These are phyloP conservation scores for Erodium texanum DNA, from an alignment of 441 rosid species.

Conservation along the genomic window DNA sequence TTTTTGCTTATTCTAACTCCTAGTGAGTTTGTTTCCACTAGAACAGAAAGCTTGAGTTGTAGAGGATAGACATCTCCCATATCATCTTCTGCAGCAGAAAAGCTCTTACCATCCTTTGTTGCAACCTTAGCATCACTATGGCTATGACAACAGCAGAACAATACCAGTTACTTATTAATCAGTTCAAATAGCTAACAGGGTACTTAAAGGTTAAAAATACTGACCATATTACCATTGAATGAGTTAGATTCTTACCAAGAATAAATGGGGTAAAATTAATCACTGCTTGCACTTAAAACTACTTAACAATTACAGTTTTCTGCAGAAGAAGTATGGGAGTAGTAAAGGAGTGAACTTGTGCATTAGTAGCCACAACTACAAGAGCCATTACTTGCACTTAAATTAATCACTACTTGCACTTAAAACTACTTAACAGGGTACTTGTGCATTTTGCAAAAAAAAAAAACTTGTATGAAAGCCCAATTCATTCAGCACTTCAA, in stretches of 20 bases:
- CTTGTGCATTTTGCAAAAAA: too few species aligned
- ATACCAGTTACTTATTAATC: constrained; percentile 5
- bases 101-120: constrained; percentile 52
- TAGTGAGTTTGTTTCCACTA: constrained; percentile 54
- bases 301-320: neutral
- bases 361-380: neutral
- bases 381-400: neutral
- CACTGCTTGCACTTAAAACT: neutral
- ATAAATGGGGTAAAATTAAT: neutral
- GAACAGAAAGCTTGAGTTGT: constrained; percentile 68
- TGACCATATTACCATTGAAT: neutral
- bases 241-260: neutral
- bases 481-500: neutral
- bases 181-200: constrained; percentile 3
- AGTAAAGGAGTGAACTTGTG: neutral
- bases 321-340: neutral
- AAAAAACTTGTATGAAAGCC: neutral
- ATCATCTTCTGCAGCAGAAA: constrained; percentile 79
- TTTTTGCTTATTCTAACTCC: constrained; percentile 89
- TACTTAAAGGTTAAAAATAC: neutral
- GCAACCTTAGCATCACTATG: constrained; percentile 66
- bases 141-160: constrained; percentile 36
- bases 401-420: too few species aligned
- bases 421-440: too few species aligned
- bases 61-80: constrained; percentile 91